Conservation (phyloP, 139 green algal species). For the Closterium sp. region DNA sequence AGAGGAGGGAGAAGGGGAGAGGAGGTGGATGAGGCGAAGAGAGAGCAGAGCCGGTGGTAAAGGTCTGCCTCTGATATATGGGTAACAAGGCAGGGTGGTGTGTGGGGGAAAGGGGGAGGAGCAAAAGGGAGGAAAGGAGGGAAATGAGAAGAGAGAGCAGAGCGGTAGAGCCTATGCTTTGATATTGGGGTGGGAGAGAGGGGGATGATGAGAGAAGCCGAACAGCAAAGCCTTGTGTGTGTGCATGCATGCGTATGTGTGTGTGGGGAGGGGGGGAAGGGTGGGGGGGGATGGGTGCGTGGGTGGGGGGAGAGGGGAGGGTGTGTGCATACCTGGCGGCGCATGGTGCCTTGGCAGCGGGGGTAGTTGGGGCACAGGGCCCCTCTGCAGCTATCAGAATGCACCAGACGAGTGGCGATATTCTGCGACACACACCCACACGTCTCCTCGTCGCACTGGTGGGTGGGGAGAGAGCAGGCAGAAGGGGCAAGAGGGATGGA, state of each 20-base stretch:
- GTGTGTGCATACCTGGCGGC: constrained; percentile 14
- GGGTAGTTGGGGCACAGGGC: constrained; percentile 43
- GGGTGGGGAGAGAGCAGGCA: background rate
- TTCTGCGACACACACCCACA: constrained; percentile 38
- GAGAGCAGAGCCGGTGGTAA: background rate
- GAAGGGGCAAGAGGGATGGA: background rate
- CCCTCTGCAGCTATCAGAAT: constrained; percentile 2
- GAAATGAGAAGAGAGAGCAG: background rate
- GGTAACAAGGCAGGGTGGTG: no score
- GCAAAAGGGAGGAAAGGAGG: background rate
- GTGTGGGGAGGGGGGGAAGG: background rate
- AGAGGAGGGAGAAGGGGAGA: background rate
- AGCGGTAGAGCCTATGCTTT: no score
- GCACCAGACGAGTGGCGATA: constrained; percentile 15
- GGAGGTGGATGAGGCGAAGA: background rate
- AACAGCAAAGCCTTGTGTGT: no score
- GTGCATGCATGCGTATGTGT: background rate
- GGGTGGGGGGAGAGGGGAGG: background rate
- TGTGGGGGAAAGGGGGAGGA: background rate
- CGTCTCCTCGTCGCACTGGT: constrained; percentile 48
- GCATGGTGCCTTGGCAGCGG: constrained; percentile 32
- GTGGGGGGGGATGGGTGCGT: background rate
- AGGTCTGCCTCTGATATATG: constrained; percentile 46
- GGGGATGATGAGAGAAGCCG: background rate
- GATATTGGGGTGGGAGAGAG: background rate